Conservation (phyloP, 768 basidiomycete genomes). For the Strobilomyces dryophilus region DNA sequence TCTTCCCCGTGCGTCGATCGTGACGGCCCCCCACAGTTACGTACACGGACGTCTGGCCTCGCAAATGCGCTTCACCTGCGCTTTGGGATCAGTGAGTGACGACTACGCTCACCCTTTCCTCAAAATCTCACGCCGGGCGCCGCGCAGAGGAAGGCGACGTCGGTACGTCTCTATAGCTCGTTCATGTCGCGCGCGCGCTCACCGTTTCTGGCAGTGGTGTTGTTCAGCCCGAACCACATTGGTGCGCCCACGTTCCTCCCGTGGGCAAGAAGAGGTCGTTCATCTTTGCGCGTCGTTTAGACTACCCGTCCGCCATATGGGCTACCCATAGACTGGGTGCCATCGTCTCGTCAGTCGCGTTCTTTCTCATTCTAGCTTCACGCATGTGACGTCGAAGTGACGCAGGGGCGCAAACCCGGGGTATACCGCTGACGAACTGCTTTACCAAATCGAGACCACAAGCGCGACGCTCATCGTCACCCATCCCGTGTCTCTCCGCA, state of each 20-base stretch:
- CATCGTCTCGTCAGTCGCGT: slow-evolving; percentile 49
- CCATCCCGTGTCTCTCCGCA: slow-evolving; percentile 24
- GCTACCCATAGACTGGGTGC: slow-evolving; percentile 55
- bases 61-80: slow-evolving; percentile 50
- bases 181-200: slow-evolving; percentile 1
- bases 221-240: slow-evolving; percentile 62
- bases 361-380: background rate
- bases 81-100: slow-evolving; percentile 43
- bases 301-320: slow-evolving; percentile 51
- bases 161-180: too few species aligned
- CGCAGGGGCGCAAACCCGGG: slow-evolving; percentile 33
- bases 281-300: slow-evolving; percentile 31
- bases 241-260: slow-evolving; percentile 35
- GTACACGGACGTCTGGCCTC: slow-evolving; percentile 43
- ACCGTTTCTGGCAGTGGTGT: slow-evolving; percentile 43
- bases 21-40: slow-evolving; percentile 27
- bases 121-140: background rate
- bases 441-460: slow-evolving; percentile 30
- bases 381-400: background rate
- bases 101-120: slow-evolving; percentile 1
- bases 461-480: slow-evolving; percentile 28
- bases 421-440: slow-evolving; percentile 30
- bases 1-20: background rate
- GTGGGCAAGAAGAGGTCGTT: background rate
- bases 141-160: too few species aligned